Conservation (phyloP, 2,329 filamentous ascomycete species). For the Chaetomium globosum region DNA sequence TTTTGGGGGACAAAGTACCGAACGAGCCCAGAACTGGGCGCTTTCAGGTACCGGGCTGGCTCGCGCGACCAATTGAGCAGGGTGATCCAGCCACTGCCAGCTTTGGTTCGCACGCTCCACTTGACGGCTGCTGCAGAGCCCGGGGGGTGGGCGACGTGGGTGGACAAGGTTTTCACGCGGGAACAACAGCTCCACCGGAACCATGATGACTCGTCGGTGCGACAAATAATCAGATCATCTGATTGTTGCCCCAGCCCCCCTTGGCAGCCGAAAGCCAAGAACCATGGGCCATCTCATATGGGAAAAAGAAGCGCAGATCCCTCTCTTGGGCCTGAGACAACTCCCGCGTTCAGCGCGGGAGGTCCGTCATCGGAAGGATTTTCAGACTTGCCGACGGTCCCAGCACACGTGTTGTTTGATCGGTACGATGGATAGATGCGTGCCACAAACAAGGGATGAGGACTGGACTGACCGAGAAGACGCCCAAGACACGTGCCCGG, state of each 20-base stretch:
- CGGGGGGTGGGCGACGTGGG: too few species aligned
- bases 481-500: neutral
- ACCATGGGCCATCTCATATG: neutral
- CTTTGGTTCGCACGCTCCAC: too few species aligned
- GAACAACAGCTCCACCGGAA: neutral
- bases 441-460: neutral
- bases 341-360: neutral
- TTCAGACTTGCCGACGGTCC: neutral
- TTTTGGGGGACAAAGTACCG: neutral
- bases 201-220: neutral
- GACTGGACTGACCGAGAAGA: neutral
- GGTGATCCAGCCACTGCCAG: too few species aligned
- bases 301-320: neutral
- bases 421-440: neutral
- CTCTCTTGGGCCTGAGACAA: neutral
- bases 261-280: neutral
- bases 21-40: neutral
- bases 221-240: neutral
- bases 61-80: too few species aligned
- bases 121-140: too few species aligned
- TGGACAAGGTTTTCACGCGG: too few species aligned
- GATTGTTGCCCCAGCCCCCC: neutral
- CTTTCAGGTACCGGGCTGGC: too few species aligned
- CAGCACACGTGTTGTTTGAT: neutral
- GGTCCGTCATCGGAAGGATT: neutral